These are phyloP conservation scores for Aspergillus cejpii DNA, from an alignment of 2,329 filamentous ascomycete species.

Conservation along the genomic window DNA sequence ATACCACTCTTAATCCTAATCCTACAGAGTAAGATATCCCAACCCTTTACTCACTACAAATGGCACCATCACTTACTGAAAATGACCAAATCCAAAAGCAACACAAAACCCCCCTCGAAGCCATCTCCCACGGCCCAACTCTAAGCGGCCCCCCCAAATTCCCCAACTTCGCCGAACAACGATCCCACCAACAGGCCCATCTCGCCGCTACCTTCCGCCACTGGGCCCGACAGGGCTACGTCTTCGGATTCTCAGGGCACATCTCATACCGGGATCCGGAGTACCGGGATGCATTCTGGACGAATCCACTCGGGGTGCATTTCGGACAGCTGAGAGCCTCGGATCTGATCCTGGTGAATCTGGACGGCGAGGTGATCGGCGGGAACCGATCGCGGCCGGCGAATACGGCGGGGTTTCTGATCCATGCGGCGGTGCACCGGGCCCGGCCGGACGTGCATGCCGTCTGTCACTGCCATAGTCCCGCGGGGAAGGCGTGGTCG, in stretches of 20 bases:
- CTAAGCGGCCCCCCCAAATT: slow-evolving; percentile 10
- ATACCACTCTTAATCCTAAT: no score
- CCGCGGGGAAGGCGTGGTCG: slow-evolving; percentile 42
- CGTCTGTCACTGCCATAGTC: slow-evolving; percentile 43
- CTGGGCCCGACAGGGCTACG: slow-evolving; percentile 39
- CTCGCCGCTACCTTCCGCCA: slow-evolving; percentile 43
- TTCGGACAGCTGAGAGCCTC: slow-evolving; percentile 42
- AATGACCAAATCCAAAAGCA: no score
- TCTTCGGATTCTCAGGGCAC: slow-evolving; percentile 40
- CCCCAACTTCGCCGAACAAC: slow-evolving; percentile 19
- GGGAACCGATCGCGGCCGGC: slow-evolving; percentile 29
- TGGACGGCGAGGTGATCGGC: slow-evolving; percentile 40
- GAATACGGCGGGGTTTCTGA: slow-evolving; percentile 45
- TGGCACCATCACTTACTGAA: no score
- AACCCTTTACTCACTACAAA: no score
- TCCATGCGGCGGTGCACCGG: slow-evolving; percentile 44
- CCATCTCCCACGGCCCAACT: no score
- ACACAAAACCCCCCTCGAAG: no score
- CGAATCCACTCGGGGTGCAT: slow-evolving; percentile 31
- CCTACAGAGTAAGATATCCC: no score
- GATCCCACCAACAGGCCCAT: slow-evolving; percentile 40
- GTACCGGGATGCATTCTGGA: slow-evolving; percentile 10
- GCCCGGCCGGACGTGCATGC: slow-evolving; percentile 42
- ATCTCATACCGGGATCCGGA: slow-evolving; percentile 39
- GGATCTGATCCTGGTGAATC: slow-evolving; percentile 43